phyloP scores from a whole-genome alignment of 1,284 basidiomycete species.

The Porphyrellus sp. region DNA sequence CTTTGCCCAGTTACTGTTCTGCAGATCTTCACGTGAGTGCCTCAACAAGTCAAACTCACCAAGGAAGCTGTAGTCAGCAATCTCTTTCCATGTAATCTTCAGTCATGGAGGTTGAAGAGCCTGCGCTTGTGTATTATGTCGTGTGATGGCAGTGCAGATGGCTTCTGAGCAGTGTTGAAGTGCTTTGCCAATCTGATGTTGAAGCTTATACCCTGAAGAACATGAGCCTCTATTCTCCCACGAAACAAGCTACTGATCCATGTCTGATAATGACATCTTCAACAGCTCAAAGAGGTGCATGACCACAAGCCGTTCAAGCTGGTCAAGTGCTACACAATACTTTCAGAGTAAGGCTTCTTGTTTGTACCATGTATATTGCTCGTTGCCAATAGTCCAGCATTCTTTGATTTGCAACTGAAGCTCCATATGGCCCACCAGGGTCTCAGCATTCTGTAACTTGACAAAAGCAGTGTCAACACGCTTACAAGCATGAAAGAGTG shows the following conservation, averaged over 20 bases:
- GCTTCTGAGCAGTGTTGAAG: background rate
- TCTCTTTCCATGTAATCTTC: constrained; percentile 4
- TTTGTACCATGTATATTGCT: background rate
- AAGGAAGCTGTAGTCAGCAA: background rate
- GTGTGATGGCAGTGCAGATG: background rate
- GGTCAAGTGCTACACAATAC: background rate
- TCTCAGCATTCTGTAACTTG: background rate
- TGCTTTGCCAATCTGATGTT: background rate
- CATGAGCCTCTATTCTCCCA: no score
- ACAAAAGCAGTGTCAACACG: background rate
- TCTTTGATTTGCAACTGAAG: background rate
- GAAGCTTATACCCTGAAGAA: background rate
- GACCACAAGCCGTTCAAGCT: background rate
- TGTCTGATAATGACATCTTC: background rate
- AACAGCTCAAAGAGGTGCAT: background rate
- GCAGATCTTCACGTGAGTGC: background rate
- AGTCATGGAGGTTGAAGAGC: background rate
- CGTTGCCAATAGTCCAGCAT: background rate
- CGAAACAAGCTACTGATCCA: background rate
- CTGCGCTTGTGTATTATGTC: background rate
- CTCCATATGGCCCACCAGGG: background rate
- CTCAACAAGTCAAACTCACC: constrained; percentile 1
- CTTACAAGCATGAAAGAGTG: background rate
- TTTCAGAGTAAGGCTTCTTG: background rate
- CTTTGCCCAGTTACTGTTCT: background rate